phyloP scores from a whole-genome alignment of 441 rosid species.

The Populus hybrid region DNA sequence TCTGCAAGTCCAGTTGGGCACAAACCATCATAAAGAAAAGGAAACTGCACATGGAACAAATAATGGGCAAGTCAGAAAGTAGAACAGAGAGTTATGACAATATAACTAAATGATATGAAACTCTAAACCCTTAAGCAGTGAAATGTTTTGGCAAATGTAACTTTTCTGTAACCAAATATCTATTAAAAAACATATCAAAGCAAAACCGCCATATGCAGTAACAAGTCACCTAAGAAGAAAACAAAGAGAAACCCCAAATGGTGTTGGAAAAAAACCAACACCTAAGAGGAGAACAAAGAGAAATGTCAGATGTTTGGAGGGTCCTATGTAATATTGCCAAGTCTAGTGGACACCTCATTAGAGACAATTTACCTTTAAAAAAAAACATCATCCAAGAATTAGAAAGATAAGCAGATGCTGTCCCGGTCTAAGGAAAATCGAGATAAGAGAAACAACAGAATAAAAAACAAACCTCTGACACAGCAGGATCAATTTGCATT shows the following conservation, averaged over 20 bases:
- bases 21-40: neutral
- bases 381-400: neutral
- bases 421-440: neutral
- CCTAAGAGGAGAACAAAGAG: neutral
- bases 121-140: neutral
- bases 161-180: neutral
- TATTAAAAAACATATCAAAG: neutral
- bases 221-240: neutral
- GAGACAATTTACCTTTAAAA: neutral
- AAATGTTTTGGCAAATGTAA: neutral
- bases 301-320: neutral
- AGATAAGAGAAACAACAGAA: neutral
- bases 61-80: neutral
- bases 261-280: neutral
- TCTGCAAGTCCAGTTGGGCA: too few species aligned
- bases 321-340: neutral
- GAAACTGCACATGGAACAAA: neutral
- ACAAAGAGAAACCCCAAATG: neutral
- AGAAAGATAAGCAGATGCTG: neutral
- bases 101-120: neutral
- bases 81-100: neutral
- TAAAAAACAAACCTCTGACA: neutral
- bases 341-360: neutral
- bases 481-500: slow-evolving; percentile 22
- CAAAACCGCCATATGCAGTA: neutral